Conservation (phyloP, 2,329 filamentous ascomycete genomes). For the Penicillium olsonii region DNA sequence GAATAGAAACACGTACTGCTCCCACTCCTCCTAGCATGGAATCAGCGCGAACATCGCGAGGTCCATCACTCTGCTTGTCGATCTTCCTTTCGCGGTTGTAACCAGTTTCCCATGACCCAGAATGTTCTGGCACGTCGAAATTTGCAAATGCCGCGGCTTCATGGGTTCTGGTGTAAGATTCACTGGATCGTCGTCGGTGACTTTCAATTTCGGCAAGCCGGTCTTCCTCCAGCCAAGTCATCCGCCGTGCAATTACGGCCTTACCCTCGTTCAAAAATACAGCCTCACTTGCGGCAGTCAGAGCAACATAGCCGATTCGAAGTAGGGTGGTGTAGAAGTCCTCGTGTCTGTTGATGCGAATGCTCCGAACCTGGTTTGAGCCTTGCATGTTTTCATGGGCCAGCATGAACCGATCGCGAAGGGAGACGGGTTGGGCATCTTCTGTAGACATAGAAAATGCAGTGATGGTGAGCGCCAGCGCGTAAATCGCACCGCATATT, state of each 20-base stretch:
- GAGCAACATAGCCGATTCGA: constrained; percentile 79
- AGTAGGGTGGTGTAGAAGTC: constrained; percentile 94
- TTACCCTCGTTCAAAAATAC: constrained; percentile 93
- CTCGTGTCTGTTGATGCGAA: constrained; percentile 81
- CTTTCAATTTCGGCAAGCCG: constrained; percentile 73
- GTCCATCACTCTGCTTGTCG: constrained; percentile 39
- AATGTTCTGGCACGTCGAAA: constrained; percentile 37
- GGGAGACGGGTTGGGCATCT: constrained; percentile 45
- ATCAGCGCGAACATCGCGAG: constrained; percentile 39
- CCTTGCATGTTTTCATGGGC: constrained; percentile 92
- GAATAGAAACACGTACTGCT: constrained; percentile 72
- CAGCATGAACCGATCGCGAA: constrained; percentile 63
- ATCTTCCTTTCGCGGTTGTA: constrained; percentile 49
- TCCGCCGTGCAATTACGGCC: constrained; percentile 68
- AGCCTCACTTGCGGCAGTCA: constrained; percentile 92
- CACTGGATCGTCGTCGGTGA: constrained; percentile 35
- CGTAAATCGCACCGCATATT: constrained; percentile 75
- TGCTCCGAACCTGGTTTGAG: constrained; percentile 78
- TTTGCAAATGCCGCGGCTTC: constrained; percentile 35
- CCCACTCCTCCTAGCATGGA: constrained; percentile 66
- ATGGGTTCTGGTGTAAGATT: constrained; percentile 24
- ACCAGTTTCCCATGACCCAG: constrained; percentile 46
- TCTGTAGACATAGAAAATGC: constrained; percentile 65
- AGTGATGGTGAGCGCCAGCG: constrained; percentile 72
- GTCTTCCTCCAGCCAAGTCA: constrained; percentile 92